A percentile compares a stretch with the other conserved stretches of the same genome.
Conservation (phyloP, 2,329 filamentous ascomycete genomes). For the Beauveria pseudobassiana region DNA sequence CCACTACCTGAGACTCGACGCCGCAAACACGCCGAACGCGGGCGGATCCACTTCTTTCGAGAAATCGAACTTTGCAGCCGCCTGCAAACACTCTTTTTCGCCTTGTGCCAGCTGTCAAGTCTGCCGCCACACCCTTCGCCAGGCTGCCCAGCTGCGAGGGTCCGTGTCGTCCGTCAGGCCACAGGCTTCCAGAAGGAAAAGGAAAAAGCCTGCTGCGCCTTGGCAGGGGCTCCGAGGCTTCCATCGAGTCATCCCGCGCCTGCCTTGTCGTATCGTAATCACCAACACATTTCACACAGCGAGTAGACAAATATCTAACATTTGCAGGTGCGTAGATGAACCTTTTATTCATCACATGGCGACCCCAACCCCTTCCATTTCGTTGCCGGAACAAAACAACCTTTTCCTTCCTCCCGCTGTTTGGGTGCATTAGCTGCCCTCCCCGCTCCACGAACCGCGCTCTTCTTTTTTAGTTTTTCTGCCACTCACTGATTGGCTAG, state of each 20-base stretch:
- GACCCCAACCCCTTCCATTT: neutral
- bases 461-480: neutral
- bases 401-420: neutral
- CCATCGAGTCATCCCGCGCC: neutral
- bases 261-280: neutral
- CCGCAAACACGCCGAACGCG: conserved; percentile 7
- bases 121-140: neutral
- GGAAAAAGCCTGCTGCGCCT: neutral
- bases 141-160: neutral
- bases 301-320: too few species aligned
- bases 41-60: neutral
- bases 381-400: neutral
- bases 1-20: neutral
- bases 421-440: neutral
- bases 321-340: neutral
- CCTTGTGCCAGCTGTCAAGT: neutral
- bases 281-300: neutral
- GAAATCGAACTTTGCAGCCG: neutral
- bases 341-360: neutral
- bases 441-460: neutral
- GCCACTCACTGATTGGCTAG: neutral
- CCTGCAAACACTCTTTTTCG: neutral
- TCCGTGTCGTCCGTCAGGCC: neutral
- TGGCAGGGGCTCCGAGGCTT: neutral
- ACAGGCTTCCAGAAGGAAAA: neutral